Evolutionary conservation across 2,329 filamentous ascomycete genomes (phyloP).

Genomic region (Monilinia fructicola): DNA sequence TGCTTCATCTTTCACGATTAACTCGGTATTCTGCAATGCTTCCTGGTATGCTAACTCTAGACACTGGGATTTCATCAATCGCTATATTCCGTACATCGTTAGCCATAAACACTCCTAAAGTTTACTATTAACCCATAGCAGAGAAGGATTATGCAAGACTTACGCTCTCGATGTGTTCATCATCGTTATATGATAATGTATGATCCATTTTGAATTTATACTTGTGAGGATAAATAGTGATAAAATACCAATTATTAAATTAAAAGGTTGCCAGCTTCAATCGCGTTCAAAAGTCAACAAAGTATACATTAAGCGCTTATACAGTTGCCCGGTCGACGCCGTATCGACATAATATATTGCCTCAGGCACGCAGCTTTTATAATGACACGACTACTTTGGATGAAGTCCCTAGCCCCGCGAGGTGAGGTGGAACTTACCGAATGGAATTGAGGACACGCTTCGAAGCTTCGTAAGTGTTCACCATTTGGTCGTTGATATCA

Average conservation of each 20-base stretch:
- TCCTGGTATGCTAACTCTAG: constrained; percentile 72
- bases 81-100: constrained; percentile 26
- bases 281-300: constrained; percentile 22
- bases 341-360: background rate
- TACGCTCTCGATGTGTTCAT: constrained; percentile 37
- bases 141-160: constrained; percentile 4
- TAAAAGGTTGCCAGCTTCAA: background rate
- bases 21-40: constrained; percentile 61
- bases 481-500: constrained; percentile 1
- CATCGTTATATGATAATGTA: constrained; percentile 36
- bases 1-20: constrained; percentile 73
- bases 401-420: constrained; percentile 10
- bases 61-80: constrained; percentile 38
- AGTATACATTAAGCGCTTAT: background rate
- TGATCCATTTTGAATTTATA: constrained; percentile 34
- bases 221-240: constrained; percentile 11
- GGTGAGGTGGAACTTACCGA: constrained; percentile 22
- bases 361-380: background rate
- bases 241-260: background rate
- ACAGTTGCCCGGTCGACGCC: constrained; percentile 19
- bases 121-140: background rate
- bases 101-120: constrained; percentile 8
- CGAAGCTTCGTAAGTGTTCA: constrained; percentile 21
- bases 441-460: constrained; percentile 25
- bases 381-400: background rate